Percentiles rank a stretch among this genome's conserved stretches.
Conservation (phyloP, 2,329 filamentous ascomycete genomes). For the Stachybotrys chlorohalonatus region DNA sequence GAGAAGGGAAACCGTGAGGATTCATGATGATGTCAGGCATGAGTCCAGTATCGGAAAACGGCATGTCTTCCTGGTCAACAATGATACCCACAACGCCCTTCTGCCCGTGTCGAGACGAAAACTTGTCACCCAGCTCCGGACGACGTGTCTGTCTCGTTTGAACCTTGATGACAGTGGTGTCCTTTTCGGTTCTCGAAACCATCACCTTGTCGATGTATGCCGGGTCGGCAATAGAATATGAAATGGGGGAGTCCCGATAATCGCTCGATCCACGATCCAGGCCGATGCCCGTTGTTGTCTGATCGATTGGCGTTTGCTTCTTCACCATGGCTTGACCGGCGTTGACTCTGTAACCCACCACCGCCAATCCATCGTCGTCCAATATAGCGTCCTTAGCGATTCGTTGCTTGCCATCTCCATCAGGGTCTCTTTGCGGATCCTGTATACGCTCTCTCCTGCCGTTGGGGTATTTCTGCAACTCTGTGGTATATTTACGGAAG, state of each 20-base stretch:
- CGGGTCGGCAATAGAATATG: constrained; percentile 76
- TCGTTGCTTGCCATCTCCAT: constrained; percentile 51
- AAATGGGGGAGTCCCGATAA: constrained; percentile 59
- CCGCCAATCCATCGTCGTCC: constrained; percentile 79
- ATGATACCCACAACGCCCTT: constrained; percentile 98
- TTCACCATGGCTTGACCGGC: constrained; percentile 81
- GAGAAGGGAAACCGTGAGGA: constrained; percentile 97
- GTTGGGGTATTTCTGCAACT: constrained; percentile 83
- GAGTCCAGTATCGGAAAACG: constrained; percentile 83
- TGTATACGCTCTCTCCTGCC: constrained; percentile 60
- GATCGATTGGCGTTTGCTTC: constrained; percentile 77
- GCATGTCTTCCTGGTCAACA: constrained; percentile 92
- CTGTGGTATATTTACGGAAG: constrained; percentile 87
- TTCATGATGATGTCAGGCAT: constrained; percentile 99
- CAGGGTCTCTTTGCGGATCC: constrained; percentile 42
- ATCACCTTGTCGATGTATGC: constrained; percentile 95
- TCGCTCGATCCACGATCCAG: constrained; percentile 54
- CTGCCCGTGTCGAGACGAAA: constrained; percentile 95
- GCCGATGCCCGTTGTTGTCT: constrained; percentile 62
- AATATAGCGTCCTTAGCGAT: constrained; percentile 65
- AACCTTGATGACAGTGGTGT: constrained; percentile 82
- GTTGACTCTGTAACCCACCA: constrained; percentile 72
- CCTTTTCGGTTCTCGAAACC: constrained; percentile 80
- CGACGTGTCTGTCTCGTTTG: constrained; percentile 92
- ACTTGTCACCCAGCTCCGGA: constrained; percentile 95